These are phyloP conservation scores for Tetradesmus lagerheimii DNA, from an alignment of 139 green algal genomes.

Conservation along the genomic window DNA sequence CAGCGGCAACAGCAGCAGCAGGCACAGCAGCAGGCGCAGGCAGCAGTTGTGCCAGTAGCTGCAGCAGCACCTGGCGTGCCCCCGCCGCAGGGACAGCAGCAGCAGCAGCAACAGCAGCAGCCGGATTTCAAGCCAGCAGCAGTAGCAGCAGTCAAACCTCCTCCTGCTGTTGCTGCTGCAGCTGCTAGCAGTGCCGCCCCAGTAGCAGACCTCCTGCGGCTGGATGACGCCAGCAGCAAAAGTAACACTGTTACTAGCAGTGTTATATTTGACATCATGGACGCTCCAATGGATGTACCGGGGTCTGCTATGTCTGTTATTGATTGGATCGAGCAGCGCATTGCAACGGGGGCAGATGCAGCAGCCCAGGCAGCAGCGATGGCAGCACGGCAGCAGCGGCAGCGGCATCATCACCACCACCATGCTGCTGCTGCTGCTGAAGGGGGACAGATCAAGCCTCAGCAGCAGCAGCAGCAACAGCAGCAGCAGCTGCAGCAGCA, in stretches of 20 bases:
- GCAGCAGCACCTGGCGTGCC: neutral
- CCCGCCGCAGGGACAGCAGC: slow-evolving; percentile 9
- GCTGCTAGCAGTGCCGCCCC: slow-evolving; percentile 2
- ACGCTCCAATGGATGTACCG: slow-evolving; percentile 37
- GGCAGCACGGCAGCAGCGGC: slow-evolving; percentile 36
- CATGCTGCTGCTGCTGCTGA: neutral
- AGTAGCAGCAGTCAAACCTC: neutral
- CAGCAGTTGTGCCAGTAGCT: neutral
- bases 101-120: slow-evolving; percentile 19
- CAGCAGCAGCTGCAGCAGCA: slow-evolving; percentile 33
- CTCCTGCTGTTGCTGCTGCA: slow-evolving; percentile 28
- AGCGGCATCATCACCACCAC: slow-evolving; percentile 13
- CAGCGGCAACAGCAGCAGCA: slow-evolving; percentile 2
- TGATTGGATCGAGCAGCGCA: slow-evolving; percentile 24
- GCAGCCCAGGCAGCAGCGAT: slow-evolving; percentile 40
- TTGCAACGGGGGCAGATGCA: slow-evolving; percentile 31
- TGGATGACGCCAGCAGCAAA: neutral
- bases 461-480: neutral
- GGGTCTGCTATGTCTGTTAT: neutral
- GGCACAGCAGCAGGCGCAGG: neutral
- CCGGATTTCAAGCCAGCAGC: neutral
- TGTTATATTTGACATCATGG: slow-evolving; percentile 28
- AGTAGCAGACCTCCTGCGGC: slow-evolving; percentile 22
- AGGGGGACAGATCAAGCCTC: neutral
- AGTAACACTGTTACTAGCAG: slow-evolving; percentile 1